These are phyloP conservation scores for Filosporella fistucella DNA, from an alignment of 495 filamentous ascomycete species.

Conservation along the genomic window DNA sequence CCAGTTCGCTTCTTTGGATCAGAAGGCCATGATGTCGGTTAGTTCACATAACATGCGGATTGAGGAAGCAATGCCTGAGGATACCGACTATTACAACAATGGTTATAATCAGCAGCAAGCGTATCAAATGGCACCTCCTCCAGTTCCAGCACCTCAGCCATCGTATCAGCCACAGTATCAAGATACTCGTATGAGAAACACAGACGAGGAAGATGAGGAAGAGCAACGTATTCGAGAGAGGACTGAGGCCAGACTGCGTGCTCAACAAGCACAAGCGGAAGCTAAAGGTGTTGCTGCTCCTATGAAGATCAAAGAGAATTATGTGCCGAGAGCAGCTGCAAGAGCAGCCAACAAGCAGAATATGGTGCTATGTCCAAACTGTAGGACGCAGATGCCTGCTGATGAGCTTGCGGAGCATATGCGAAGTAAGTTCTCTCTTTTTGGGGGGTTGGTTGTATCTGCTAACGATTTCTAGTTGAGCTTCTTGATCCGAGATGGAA, in stretches of 20 bases:
- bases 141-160: slow-evolving; percentile 20
- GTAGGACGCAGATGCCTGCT: slow-evolving; percentile 80
- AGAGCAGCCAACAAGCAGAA: slow-evolving; percentile 58
- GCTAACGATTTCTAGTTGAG: slow-evolving; percentile 52
- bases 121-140: slow-evolving; percentile 27
- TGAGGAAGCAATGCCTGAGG: slow-evolving; percentile 92
- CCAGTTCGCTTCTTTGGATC: slow-evolving; percentile 88
- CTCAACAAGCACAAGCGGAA: slow-evolving; percentile 73
- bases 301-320: slow-evolving; percentile 92
- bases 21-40: slow-evolving; percentile 86
- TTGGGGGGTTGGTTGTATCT: neutral
- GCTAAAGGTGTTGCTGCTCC: slow-evolving; percentile 64
- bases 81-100: slow-evolving; percentile 56
- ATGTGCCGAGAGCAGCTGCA: slow-evolving; percentile 79
- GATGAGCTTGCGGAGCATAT: slow-evolving; percentile 91
- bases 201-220: slow-evolving; percentile 59
- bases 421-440: slow-evolving; percentile 53
- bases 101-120: slow-evolving; percentile 45
- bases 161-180: slow-evolving; percentile 22
- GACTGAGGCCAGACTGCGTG: slow-evolving; percentile 62
- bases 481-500: slow-evolving; percentile 94
- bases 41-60: slow-evolving; percentile 70
- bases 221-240: slow-evolving; percentile 62
- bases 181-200: slow-evolving; percentile 25
- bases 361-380: slow-evolving; percentile 85